Evolutionary conservation across 352 stramenopile genomes (phyloP).

Genomic region (Phytophthora multivora): DNA sequence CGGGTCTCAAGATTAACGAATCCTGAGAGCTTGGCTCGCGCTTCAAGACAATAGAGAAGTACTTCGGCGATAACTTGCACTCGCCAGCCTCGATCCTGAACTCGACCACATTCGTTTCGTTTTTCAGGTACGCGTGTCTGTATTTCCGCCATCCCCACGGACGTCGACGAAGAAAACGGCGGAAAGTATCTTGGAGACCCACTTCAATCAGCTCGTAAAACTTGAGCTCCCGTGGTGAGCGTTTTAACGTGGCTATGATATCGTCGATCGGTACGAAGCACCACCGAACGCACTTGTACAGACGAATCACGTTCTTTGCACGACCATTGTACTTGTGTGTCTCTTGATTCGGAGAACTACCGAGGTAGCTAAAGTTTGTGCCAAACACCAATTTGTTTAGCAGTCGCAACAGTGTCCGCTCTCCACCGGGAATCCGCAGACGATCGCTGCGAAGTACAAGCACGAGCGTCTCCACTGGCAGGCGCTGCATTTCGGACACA

Average conservation of each 20-base stretch:
- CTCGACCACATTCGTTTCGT: slow-evolving; percentile 49
- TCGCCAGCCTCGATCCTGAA: slow-evolving; percentile 73
- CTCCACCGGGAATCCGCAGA: slow-evolving; percentile 55
- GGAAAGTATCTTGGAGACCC: slow-evolving; percentile 32
- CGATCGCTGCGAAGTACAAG: slow-evolving; percentile 67
- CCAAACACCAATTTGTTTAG: slow-evolving; percentile 54
- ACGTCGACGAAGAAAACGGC: slow-evolving; percentile 29
- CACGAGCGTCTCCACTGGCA: slow-evolving; percentile 67
- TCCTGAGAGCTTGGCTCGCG: slow-evolving; percentile 6
- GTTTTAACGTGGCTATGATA: slow-evolving; percentile 56
- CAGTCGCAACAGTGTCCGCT: slow-evolving; percentile 50
- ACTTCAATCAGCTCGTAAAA: slow-evolving; percentile 67
- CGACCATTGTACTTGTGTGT: slow-evolving; percentile 34
- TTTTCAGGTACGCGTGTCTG: slow-evolving; percentile 34
- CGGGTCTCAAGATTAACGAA: slow-evolving; percentile 16
- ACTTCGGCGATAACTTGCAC: slow-evolving; percentile 26
- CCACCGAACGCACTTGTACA: slow-evolving; percentile 74
- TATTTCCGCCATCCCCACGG: slow-evolving; percentile 41
- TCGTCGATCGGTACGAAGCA: slow-evolving; percentile 61
- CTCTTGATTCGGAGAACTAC: neutral
- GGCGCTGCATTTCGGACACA: slow-evolving; percentile 43
- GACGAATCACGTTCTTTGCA: slow-evolving; percentile 44
- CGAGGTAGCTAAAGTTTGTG: slow-evolving; percentile 24
- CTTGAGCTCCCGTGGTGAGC: slow-evolving; percentile 43
- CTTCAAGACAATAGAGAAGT: slow-evolving; percentile 13